A percentile compares a stretch with the other conserved stretches of the same genome.
These are phyloP conservation scores for Tolypocladium pustulatum DNA, from an alignment of 2,329 filamentous ascomycete genomes.

Conservation along the genomic window DNA sequence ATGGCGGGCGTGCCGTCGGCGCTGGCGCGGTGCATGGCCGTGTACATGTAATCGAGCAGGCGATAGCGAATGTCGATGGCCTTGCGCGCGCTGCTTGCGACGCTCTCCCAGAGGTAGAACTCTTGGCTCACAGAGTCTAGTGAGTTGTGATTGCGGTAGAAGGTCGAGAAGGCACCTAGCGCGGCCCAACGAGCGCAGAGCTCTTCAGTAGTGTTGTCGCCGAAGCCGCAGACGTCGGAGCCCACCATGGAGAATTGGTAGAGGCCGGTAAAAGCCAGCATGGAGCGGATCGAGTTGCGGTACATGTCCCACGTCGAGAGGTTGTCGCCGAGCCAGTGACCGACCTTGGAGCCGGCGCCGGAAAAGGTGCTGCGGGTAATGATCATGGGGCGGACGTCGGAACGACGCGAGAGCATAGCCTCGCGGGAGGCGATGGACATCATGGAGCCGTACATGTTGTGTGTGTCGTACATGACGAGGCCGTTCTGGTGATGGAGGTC, in stretches of 20 bases:
- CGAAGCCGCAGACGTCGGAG: constrained; percentile 70
- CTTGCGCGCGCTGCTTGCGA: constrained; percentile 53
- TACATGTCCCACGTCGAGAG: constrained; percentile 60
- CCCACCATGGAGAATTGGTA: constrained; percentile 62
- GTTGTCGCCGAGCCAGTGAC: constrained; percentile 79
- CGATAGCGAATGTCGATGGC: constrained; percentile 65
- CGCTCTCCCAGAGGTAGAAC: constrained; percentile 58
- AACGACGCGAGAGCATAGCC: constrained; percentile 53
- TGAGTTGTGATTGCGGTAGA: constrained; percentile 60
- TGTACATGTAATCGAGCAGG: constrained; percentile 77
- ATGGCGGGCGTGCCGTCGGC: constrained; percentile 53
- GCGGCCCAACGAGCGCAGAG: constrained; percentile 61
- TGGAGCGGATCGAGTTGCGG: constrained; percentile 68
- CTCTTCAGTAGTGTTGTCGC: constrained; percentile 47
- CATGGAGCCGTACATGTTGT: constrained; percentile 68
- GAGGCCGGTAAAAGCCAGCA: constrained; percentile 58
- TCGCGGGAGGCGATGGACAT: constrained; percentile 70
- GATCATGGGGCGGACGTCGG: constrained; percentile 67
- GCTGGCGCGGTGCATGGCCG: constrained; percentile 51
- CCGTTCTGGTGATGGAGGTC: constrained; percentile 71
- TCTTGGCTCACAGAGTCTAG: constrained; percentile 41
- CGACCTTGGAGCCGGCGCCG: constrained; percentile 63
- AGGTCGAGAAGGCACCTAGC: constrained; percentile 60
- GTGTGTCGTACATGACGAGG: constrained; percentile 67
- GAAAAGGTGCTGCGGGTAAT: constrained; percentile 76